phyloP scores from a whole-genome alignment of 1,139 yeast genomes.

The Debaryomycetaceae sp. region DNA sequence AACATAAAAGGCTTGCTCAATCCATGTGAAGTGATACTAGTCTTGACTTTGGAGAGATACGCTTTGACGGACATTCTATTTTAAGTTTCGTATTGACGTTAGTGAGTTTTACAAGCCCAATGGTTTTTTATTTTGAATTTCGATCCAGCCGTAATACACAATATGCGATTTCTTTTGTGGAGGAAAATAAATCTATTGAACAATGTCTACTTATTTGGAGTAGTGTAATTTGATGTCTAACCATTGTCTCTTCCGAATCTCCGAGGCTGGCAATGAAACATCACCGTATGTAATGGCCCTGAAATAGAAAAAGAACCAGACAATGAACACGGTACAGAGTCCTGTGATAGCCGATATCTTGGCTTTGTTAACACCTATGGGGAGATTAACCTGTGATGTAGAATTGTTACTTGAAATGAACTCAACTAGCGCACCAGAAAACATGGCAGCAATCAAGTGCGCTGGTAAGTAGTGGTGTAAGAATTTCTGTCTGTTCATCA shows the following conservation, averaged over 20 bases:
- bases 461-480: constrained; percentile 97
- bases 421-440: constrained; percentile 81
- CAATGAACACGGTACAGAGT: constrained; percentile 43
- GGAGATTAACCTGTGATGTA: constrained; percentile 16
- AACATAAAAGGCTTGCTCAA: constrained; percentile 28
- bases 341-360: constrained; percentile 35
- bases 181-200: not conserved
- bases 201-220: constrained; percentile 49
- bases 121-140: not conserved
- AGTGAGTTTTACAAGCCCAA: not conserved
- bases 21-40: constrained; percentile 12
- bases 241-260: constrained; percentile 76
- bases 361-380: constrained; percentile 20
- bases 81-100: not conserved
- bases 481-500: constrained; percentile 91
- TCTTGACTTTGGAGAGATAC: constrained; percentile 19
- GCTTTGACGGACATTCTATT: constrained; percentile 19
- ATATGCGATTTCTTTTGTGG: not conserved
- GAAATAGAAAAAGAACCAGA: constrained; percentile 67
- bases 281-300: constrained; percentile 88
- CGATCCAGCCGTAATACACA: not conserved
- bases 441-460: constrained; percentile 81
- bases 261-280: constrained; percentile 55
- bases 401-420: constrained; percentile 67
- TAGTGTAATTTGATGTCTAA: constrained; percentile 79